Base-by-base conservation (phyloP, 768 basidiomycete genomes). In the Lactifluus subvellereus region DNA sequence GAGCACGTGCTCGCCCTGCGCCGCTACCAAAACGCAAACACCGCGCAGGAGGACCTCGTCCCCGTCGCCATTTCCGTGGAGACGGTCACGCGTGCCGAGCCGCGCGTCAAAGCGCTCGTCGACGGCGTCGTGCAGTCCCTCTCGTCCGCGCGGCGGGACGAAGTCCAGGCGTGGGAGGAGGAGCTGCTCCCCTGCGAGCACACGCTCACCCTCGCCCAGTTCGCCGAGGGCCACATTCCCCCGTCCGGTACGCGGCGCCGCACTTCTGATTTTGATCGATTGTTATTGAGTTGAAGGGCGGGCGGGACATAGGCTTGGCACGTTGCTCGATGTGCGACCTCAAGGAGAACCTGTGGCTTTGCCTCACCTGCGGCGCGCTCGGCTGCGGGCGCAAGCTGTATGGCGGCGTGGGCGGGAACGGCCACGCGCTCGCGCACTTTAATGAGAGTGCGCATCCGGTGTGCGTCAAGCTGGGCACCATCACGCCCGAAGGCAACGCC, bases 161-260 rank as follows among this genome's bases (percentile, higher is more conserved):
- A 98, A 70, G 89, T 99, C 53, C 89, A 97, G 74, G 89, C 97
- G 6, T 99, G 97, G 97, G 94, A 98, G 72, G 95, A 98, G 73
- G 96, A 98, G 67, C 87, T 97, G 47, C 70, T 78, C 0, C 75
- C 92, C 7, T 99, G 97, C 79, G 87, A 92, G 70, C 97, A 99
- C 66, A 81, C 85, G 8, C 72, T 82, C 11, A 78, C 79, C 11
- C 73, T 89, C 4, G 72, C 82, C 40, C 87, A 87, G 66, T 71
- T 69, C 0, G 70, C 75, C 5, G 77, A 77, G 3, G 80, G 77
- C 11, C 74, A 74, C 11, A 86, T 86, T 22, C 73, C 77, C 0
- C 77, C 82, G 0, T 81, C 83, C 0, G 87, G 85, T 85, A 38
- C n/a, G 65, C 47, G n/a, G n/a, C 18, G 1, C 14, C 16, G 8